phyloP scores from a whole-genome alignment of 805 yeast species.

The Zygoascus biomembranicola region DNA sequence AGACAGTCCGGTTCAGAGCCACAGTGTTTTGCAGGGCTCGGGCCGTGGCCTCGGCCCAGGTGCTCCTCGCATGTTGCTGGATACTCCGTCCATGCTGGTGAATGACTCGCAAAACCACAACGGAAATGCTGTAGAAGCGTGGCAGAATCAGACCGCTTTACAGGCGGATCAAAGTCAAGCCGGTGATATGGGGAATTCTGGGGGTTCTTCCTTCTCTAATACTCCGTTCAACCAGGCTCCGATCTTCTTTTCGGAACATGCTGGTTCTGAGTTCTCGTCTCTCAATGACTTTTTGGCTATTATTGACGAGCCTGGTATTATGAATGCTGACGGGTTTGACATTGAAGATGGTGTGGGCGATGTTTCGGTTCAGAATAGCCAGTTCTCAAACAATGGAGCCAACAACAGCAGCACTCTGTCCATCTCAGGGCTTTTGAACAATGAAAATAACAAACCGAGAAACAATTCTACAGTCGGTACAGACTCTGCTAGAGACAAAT shows the following conservation, averaged over 20 bases:
- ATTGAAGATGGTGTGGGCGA: background rate
- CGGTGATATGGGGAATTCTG: background rate
- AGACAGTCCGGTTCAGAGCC: background rate
- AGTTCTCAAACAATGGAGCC: background rate
- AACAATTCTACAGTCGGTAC: background rate
- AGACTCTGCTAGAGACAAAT: conserved; percentile 72
- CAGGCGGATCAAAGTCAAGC: background rate
- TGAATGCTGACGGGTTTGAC: background rate
- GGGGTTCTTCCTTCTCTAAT: conserved; percentile 12
- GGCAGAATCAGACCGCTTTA: background rate
- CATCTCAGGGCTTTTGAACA: background rate
- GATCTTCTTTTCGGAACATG: conserved; percentile 81
- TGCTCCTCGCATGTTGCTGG: background rate
- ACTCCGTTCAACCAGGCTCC: conserved; percentile 34
- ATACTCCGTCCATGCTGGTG: background rate
- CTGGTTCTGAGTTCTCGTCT: conserved; percentile 86
- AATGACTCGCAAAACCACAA: background rate
- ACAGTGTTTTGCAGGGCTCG: background rate
- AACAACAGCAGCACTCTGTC: background rate
- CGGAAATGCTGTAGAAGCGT: background rate
- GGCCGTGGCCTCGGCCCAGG: background rate
- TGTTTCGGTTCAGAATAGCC: background rate
- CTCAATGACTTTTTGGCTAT: conserved; percentile 81
- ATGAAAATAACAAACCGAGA: background rate
- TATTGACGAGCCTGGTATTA: conserved; percentile 54